Base-by-base conservation (phyloP, 495 filamentous ascomycete species). In the Hapsidospora chrysogenum region DNA sequence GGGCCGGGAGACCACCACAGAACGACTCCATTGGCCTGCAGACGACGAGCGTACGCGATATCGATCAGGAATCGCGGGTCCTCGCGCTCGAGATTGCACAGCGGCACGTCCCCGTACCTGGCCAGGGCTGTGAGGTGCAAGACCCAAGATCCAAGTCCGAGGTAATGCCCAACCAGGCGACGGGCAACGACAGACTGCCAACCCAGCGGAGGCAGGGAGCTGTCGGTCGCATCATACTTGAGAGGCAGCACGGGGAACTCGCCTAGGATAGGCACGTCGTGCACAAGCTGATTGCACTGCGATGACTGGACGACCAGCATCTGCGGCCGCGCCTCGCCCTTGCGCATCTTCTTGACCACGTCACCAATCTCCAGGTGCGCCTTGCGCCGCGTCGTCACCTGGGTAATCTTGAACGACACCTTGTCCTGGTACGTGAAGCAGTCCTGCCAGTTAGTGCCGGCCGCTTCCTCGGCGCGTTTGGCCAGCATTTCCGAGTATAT, bases 1-100 rank as follows among this genome's bases (percentile, higher is more conserved):
- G 89, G 72, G 18, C 73, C 77, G 9, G 66, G 64, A 21, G 85
- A 94, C 89, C 89, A 99, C 89, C 89, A 99, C n/a, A 99, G 66
- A 11, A 99, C 79, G 4, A 99, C 82, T 41, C 86, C 86, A 47
- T 86, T 92, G 44, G 80, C 76, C 47, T 89, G 85, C 34, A 99
- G 60, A 9, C 92, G 74, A 34, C 89, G 61, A 1, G 89, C 89
- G 54, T 96, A 99, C 2, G 89, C 82, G 29, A 99, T 72, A 49
- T 99, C 89, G 46, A 99, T 96, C 35, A 96, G 58, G 51, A 84
- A 99, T 16, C 80, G 68, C 14, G 89, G 87, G 47, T 99, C 89
- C 43, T 96, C 86, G 29, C 73, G 75, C 49, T 96, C 92, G 18
- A 99, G 60, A 45, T 99, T 96, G 57, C 89, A 95, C 33, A 99